phyloP scores from a whole-genome alignment of 805 yeast genomes.

The Candida vaughaniae region DNA sequence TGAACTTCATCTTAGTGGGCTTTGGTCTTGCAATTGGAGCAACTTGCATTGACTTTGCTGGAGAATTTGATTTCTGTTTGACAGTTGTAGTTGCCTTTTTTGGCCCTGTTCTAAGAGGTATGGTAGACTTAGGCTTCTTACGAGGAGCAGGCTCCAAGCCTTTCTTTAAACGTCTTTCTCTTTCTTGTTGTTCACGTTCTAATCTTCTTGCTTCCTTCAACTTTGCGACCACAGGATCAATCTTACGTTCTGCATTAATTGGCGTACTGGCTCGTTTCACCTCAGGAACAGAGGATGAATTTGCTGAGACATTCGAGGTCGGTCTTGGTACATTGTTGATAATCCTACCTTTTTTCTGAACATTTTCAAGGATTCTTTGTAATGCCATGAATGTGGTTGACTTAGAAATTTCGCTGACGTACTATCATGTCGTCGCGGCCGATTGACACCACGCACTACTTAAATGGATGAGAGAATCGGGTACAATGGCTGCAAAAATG shows the following conservation, averaged over 20 bases:
- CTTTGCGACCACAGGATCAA: conserved; percentile 71
- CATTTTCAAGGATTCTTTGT: conserved; percentile 29
- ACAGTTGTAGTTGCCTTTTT: neutral
- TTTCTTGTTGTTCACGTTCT: conserved; percentile 48
- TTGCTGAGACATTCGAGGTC: neutral
- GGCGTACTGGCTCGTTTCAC: too few species aligned
- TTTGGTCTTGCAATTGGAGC: conserved; percentile 9
- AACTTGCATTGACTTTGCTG: neutral
- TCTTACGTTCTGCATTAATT: conserved; percentile 21
- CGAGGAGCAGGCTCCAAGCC: conserved; percentile 29
- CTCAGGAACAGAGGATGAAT: neutral
- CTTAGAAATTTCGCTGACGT: too few species aligned
- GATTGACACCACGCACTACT: too few species aligned
- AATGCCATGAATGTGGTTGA: conserved; percentile 29
- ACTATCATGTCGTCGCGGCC: too few species aligned
- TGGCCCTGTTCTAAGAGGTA: conserved; percentile 4
- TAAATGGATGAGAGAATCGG: too few species aligned
- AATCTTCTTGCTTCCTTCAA: conserved; percentile 63
- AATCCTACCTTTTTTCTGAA: conserved; percentile 28
- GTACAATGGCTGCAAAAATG: neutral
- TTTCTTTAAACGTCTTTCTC: conserved; percentile 31
- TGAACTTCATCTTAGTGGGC: conserved; percentile 46
- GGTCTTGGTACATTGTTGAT: neutral
- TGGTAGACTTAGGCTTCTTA: conserved; percentile 10
- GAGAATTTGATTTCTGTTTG: neutral